Base-by-base conservation (phyloP, 2,329 filamentous ascomycete species). In the Fusarium poae region DNA sequence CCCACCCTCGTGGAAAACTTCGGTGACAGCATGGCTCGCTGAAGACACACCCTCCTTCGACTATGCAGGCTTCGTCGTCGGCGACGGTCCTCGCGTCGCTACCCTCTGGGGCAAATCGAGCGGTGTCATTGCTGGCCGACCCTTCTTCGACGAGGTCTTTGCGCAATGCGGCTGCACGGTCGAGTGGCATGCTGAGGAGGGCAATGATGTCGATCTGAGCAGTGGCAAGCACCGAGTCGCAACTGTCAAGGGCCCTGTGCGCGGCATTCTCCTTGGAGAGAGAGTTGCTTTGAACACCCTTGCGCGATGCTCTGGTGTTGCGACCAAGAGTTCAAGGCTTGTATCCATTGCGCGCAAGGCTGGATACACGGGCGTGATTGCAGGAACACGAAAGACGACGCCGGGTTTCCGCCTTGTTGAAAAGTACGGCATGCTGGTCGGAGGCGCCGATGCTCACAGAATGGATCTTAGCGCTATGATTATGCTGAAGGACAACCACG, bases 401-500 rank as follows among this genome's bases (percentile, higher is more conserved):
- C 96, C 96, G 0, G 96, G 96, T 0, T 99, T 98, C 82, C 87
- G 96, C 13, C 83, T 98, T 6, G 94, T 98, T 12, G 96, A 99
- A 81, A 99, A 99, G 82, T 99, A 99, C 80, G 96, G 94, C 72
- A 97, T 99, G 91, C 83, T 97, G 23, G 91, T 97, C 18, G 96
- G 95, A 58, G 96, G 96, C 13, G 94, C 93, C 18, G 96, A 99
- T 80, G 88, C 91, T 4, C 96, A 99, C 79, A 86, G 96, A 32
- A 93, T 97, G 81, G 96, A 99, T 78, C 84, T 99, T 58, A 92
- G 89, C 78, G 88, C 91, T 69, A 98, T 99, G 96, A 94, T 94
- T 58, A 99, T 99, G 96, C 86, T 99, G 70, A 99, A 99, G 83
- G 96, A 99, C 81, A 99, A 99, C 81, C 96, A 99, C 81, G 91